Percentiles rank a stretch among this genome's conserved stretches.
These are phyloP conservation scores for Calonectria honghensis DNA, from an alignment of 2,329 filamentous ascomycete species.

Conservation along the genomic window DNA sequence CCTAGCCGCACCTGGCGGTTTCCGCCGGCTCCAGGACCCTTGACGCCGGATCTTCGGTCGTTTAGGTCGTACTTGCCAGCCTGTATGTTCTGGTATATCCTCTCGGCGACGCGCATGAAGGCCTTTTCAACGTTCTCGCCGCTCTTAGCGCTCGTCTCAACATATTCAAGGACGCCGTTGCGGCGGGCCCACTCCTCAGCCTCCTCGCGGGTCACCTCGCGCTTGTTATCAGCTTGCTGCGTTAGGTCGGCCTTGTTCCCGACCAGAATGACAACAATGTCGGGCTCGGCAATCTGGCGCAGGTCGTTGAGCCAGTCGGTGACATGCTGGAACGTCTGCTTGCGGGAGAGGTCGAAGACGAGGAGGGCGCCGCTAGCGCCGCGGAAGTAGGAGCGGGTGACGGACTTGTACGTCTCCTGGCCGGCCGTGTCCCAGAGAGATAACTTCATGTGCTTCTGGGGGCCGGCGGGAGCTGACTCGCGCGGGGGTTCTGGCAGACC, in stretches of 20 bases:
- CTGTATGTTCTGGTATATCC: constrained; percentile 98
- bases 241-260: constrained; percentile 96
- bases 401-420: constrained; percentile 97
- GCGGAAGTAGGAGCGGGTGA: constrained; percentile 95
- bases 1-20: constrained; percentile 68
- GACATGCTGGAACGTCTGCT: constrained; percentile 89
- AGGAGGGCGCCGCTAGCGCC: constrained; percentile 83
- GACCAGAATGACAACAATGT: constrained; percentile 95
- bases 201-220: constrained; percentile 88
- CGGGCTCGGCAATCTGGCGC: constrained; percentile 94
- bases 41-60: constrained; percentile 93
- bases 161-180: constrained; percentile 93
- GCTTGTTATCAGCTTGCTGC: constrained; percentile 73
- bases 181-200: constrained; percentile 91
- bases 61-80: constrained; percentile 96
- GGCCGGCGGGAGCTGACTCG: constrained; percentile 58
- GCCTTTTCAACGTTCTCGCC: constrained; percentile 95
- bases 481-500: constrained; percentile 74
- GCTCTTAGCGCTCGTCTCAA: constrained; percentile 97
- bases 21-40: constrained; percentile 76
- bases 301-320: constrained; percentile 96
- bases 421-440: constrained; percentile 97
- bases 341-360: constrained; percentile 95
- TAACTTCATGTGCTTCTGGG: constrained; percentile 91
- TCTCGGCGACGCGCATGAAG: constrained; percentile 93